These are phyloP conservation scores for Carpinus viminea DNA, from an alignment of 306 rosid species.

Conservation along the genomic window DNA sequence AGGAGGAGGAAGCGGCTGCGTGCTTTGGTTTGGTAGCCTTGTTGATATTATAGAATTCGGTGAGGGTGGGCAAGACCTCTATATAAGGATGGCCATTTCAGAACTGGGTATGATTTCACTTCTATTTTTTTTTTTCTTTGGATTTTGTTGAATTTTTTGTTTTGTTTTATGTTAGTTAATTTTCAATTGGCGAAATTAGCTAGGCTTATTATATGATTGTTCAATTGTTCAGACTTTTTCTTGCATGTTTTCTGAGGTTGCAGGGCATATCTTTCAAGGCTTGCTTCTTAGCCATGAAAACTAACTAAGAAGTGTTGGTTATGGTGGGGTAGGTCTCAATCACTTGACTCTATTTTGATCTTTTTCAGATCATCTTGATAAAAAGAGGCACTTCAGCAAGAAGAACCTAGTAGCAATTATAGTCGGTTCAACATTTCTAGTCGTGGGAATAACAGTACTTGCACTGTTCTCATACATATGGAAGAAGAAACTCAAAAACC, in stretches of 20 bases:
- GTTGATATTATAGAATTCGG: conserved; percentile 28
- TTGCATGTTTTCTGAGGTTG: too few species aligned
- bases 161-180: not conserved
- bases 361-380: not conserved
- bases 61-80: conserved; percentile 35
- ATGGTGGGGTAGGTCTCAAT: not conserved
- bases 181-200: too few species aligned
- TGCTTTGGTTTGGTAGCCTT: conserved; percentile 34
- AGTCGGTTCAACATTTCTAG: not conserved
- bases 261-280: too few species aligned
- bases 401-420: not conserved
- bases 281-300: too few species aligned
- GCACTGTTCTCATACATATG: not conserved
- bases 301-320: too few species aligned
- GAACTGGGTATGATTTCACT: not conserved
- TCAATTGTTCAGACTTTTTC: not conserved
- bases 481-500: not conserved
- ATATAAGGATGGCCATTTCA: not conserved
- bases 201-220: not conserved
- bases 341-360: not conserved
- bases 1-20: conserved; percentile 35
- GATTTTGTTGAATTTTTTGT: conserved; percentile 9
- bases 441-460: not conserved
- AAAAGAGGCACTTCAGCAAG: not conserved
- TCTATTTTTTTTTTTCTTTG: not conserved